Evolutionary conservation across 495 filamentous ascomycete species (phyloP).

Genomic region (Aspergillus bertholletiae): DNA sequence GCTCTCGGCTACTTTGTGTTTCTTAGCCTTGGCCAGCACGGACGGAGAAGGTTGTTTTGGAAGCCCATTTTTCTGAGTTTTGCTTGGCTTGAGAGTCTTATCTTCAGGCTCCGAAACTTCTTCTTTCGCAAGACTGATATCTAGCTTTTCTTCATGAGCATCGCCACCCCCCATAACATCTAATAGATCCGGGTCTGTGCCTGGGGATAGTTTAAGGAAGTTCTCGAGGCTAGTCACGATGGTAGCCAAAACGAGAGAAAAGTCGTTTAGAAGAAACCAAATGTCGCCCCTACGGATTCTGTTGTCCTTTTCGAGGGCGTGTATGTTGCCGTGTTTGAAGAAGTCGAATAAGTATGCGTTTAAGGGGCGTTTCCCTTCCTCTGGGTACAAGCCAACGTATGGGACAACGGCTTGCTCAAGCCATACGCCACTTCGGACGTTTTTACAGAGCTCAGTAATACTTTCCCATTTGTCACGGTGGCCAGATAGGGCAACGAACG

Average conservation of each 20-base stretch:
- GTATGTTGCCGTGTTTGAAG: conserved; percentile 62
- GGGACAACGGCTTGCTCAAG: conserved; percentile 70
- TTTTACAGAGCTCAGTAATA: conserved; percentile 60
- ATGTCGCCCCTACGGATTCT: conserved; percentile 57
- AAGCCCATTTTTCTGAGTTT: background rate
- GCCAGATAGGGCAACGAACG: conserved; percentile 71
- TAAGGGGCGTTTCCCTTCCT: conserved; percentile 45
- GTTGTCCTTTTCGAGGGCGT: conserved; percentile 55
- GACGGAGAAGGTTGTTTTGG: background rate
- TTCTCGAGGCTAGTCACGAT: conserved; percentile 39
- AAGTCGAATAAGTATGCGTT: conserved; percentile 77
- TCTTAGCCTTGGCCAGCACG: background rate
- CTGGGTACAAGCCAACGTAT: conserved; percentile 53
- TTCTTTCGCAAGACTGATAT: conserved; percentile 1
- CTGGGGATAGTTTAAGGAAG: conserved; percentile 14
- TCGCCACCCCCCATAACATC: conserved; percentile 17
- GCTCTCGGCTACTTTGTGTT: conserved; percentile 11
- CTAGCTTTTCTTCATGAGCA: conserved; percentile 7
- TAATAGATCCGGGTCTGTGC: conserved; percentile 14
- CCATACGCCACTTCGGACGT: conserved; percentile 62
- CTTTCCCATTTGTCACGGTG: conserved; percentile 56
- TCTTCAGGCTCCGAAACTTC: background rate
- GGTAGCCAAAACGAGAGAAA: conserved; percentile 65
- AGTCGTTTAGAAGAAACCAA: conserved; percentile 68
- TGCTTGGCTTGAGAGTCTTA: background rate